Base-by-base conservation (phyloP, 1,284 basidiomycete species). In the Ganoderma sinense region DNA sequence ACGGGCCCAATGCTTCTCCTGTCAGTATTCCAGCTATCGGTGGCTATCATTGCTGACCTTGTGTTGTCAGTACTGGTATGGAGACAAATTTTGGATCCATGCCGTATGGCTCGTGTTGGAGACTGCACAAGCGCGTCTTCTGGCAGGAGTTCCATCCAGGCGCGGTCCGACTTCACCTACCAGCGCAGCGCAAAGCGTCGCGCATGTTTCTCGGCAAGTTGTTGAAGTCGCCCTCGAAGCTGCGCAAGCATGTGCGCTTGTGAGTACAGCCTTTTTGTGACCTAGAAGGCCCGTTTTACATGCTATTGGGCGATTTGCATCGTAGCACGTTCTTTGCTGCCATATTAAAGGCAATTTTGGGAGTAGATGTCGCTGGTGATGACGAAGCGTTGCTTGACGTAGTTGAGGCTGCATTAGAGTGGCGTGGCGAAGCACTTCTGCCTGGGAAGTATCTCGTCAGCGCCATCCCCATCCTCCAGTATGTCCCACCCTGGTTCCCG, bases 401-500 rank as follows among this genome's bases (percentile, higher is more conserved):
- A 6, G 64, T 63, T 11, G 64, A 67, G 23, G 55, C 43, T 6
- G 63, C 66, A 0, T 39, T 69, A 1, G 62, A 43, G 13, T 26
- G 55, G 10, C 48, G 56, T 31, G 48, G 23, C 5, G 60, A 53
- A 16, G 66, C 31, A 10, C 51, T 66, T 33, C 40, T 66, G 16
- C 71, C 64, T 0, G 71, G 71, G 0, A 64, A 48, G 36, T 70
- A 64, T n/a, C 29, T 63, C 8, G 67, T 72, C 0, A 66, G 70
- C 16, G 60, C 48, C 2, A 56, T 72, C 14, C 69, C 71, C 0
- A 29, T 64, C 29, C 55, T 72, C n/a, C 55, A 58, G 20, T 53
- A 36, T 29, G 11, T 72, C 14, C 69, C 71, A 0, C 55, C 69
- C 1, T 72, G 71, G 71, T 3, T 72, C 4, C 71, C 68, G 0